Conservation (phyloP, 768 basidiomycete species). For the Lactarius deliciosus region DNA sequence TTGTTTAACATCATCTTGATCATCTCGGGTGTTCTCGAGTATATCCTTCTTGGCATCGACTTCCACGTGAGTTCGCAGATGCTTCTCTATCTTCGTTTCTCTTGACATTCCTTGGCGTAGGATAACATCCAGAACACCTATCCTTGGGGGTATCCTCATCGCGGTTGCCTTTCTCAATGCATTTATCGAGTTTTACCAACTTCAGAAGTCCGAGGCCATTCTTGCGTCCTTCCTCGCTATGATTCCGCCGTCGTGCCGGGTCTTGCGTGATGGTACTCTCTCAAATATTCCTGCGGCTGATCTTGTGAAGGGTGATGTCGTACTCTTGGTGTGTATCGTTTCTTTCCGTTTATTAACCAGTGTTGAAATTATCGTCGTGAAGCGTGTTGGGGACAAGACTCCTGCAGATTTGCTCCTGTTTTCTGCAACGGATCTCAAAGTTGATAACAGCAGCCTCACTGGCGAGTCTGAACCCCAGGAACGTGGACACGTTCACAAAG, state of each 20-base stretch:
- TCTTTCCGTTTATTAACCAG: background rate
- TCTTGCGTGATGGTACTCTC: slow-evolving; percentile 58
- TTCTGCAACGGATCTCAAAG: slow-evolving; percentile 59
- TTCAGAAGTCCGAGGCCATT: slow-evolving; percentile 73
- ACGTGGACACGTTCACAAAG: slow-evolving; percentile 47
- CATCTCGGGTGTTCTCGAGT: slow-evolving; percentile 63
- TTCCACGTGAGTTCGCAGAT: slow-evolving; percentile 45
- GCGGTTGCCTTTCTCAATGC: slow-evolving; percentile 68
- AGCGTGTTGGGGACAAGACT: slow-evolving; percentile 70
- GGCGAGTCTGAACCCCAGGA: slow-evolving; percentile 73
- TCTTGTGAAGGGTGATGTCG: slow-evolving; percentile 66
- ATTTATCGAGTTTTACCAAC: slow-evolving; percentile 66
- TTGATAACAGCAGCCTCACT: slow-evolving; percentile 70
- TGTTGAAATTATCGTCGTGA: slow-evolving; percentile 12
- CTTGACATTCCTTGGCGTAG: slow-evolving; percentile 35
- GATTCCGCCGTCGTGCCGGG: slow-evolving; percentile 69
- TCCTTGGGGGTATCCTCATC: slow-evolving; percentile 67
- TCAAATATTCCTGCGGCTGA: slow-evolving; percentile 56
- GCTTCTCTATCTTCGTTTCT: slow-evolving; percentile 1
- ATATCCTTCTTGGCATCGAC: slow-evolving; percentile 60
- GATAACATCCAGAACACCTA: slow-evolving; percentile 65
- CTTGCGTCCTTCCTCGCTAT: slow-evolving; percentile 70
- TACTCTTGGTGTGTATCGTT: slow-evolving; percentile 49
- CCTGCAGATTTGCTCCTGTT: slow-evolving; percentile 66
- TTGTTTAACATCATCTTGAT: slow-evolving; percentile 69